Conservation (phyloP, 2,329 filamentous ascomycete species). For the Septoria linicola region DNA sequence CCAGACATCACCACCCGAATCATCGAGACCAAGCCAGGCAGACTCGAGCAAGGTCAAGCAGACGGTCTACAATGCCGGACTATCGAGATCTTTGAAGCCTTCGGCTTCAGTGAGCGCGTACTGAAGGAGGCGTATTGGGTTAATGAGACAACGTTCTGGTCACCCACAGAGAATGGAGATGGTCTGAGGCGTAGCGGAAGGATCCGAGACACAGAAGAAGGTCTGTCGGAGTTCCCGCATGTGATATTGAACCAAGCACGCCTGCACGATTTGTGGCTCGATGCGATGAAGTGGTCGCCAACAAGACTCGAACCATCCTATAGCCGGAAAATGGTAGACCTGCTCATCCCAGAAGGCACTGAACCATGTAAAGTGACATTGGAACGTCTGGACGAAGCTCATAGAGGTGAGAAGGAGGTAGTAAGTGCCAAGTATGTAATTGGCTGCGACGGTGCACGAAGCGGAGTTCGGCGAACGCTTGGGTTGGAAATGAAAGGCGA, state of each 20-base stretch:
- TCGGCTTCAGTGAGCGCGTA: slow-evolving; percentile 63
- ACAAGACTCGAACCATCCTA: slow-evolving; percentile 36
- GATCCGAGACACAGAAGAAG: slow-evolving; percentile 62
- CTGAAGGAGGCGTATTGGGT: slow-evolving; percentile 68
- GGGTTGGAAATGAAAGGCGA: slow-evolving; percentile 40
- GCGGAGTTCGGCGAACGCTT: slow-evolving; percentile 33
- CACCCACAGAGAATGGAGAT: slow-evolving; percentile 59
- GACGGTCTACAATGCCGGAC: slow-evolving; percentile 64
- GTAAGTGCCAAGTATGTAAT: slow-evolving; percentile 38
- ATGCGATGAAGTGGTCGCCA: slow-evolving; percentile 37
- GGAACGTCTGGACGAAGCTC: slow-evolving; percentile 39
- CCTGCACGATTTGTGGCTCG: slow-evolving; percentile 55
- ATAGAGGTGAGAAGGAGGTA: slow-evolving; percentile 34
- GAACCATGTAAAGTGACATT: slow-evolving; percentile 56
- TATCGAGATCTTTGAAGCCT: slow-evolving; percentile 71
- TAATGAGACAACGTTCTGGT: slow-evolving; percentile 61
- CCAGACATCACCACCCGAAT: slow-evolving; percentile 51
- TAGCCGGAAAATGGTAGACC: slow-evolving; percentile 26
- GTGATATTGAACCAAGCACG: slow-evolving; percentile 70
- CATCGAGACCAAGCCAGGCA: slow-evolving; percentile 39
- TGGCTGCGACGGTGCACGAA: slow-evolving; percentile 39
- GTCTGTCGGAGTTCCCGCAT: slow-evolving; percentile 63
- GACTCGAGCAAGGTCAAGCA: slow-evolving; percentile 43
- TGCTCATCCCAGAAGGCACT: slow-evolving; percentile 27
- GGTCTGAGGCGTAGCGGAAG: slow-evolving; percentile 58